Conservation (phyloP, 371 early-diverging fungal species). For the Mucor mucedo region DNA sequence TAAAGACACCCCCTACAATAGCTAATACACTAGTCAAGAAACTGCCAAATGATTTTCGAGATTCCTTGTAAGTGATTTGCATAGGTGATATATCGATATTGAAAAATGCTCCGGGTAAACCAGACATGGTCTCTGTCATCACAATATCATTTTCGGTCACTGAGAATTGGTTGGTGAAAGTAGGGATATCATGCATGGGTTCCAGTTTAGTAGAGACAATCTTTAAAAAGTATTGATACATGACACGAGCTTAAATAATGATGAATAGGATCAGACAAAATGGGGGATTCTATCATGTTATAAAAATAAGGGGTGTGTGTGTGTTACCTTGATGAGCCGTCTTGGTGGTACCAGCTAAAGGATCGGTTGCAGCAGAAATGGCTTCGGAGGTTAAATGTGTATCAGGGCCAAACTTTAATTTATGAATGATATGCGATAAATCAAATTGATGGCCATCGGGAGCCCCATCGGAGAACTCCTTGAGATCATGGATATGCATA, state of each 20-base stretch:
- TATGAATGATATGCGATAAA: conserved; percentile 85
- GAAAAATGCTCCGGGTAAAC: conserved; percentile 86
- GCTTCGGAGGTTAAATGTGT: conserved; percentile 29
- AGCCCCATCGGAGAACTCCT: conserved; percentile 54
- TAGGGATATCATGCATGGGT: conserved; percentile 65
- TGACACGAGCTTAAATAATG: conserved; percentile 28
- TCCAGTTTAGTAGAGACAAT: conserved; percentile 89
- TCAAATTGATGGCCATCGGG: conserved; percentile 67
- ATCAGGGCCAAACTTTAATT: conserved; percentile 72
- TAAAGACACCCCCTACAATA: conserved; percentile 94
- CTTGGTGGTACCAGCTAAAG: conserved; percentile 76
- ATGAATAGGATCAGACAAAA: neutral
- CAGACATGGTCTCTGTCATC: conserved; percentile 23
- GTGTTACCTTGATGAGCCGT: conserved; percentile 48
- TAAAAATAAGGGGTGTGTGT: too few species aligned
- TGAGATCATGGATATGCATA: conserved; percentile 88
- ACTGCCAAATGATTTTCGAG: conserved; percentile 80
- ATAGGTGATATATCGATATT: conserved; percentile 97
- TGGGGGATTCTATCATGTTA: too few species aligned
- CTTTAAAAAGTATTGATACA: conserved; percentile 92
- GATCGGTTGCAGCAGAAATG: conserved; percentile 69
- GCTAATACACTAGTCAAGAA: conserved; percentile 93
- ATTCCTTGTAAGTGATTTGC: conserved; percentile 88
- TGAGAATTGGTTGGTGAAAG: conserved; percentile 92
- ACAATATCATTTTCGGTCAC: conserved; percentile 81